Conservation (phyloP, 2,329 filamentous ascomycete genomes). For the Immersiporthe knoxdaviesiana region DNA sequence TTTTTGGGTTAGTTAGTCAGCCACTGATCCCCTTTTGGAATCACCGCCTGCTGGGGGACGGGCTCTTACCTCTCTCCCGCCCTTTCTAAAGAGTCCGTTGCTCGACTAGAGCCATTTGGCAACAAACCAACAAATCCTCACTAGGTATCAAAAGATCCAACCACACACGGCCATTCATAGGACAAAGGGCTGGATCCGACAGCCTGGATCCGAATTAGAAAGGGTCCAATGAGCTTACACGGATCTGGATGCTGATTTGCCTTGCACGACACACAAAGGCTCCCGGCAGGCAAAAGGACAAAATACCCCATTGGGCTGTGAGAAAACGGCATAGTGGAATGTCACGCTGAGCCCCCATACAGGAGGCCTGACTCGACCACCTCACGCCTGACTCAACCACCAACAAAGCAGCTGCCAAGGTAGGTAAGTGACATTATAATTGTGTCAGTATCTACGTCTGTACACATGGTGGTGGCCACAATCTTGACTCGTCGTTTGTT, state of each 20-base stretch:
- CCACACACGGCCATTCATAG: background rate
- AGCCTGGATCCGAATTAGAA: conserved; percentile 8
- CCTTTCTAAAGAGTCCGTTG: background rate
- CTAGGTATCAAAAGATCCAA: too few species aligned
- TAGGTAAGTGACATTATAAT: background rate
- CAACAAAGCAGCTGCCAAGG: background rate
- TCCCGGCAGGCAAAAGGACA: conserved; percentile 13
- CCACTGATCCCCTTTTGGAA: conserved; percentile 7
- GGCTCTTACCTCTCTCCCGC: conserved; percentile 2
- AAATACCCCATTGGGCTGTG: background rate
- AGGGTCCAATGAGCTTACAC: conserved; percentile 21
- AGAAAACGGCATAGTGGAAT: background rate
- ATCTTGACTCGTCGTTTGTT: background rate
- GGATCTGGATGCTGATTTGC: background rate
- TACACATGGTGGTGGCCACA: background rate
- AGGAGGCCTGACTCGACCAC: background rate
- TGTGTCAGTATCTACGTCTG: background rate
- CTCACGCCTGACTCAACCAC: background rate
- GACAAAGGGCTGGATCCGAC: background rate
- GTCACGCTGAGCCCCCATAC: background rate
- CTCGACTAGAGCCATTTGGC: background rate
- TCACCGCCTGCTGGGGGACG: conserved; percentile 1
- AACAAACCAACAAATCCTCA: background rate
- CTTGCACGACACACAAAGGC: background rate
- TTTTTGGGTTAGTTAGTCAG: conserved; percentile 4